A percentile compares a stretch with the other conserved stretches of the same genome.
phyloP scores from a whole-genome alignment of 306 rosid species.

The Vachellia collinsii region DNA sequence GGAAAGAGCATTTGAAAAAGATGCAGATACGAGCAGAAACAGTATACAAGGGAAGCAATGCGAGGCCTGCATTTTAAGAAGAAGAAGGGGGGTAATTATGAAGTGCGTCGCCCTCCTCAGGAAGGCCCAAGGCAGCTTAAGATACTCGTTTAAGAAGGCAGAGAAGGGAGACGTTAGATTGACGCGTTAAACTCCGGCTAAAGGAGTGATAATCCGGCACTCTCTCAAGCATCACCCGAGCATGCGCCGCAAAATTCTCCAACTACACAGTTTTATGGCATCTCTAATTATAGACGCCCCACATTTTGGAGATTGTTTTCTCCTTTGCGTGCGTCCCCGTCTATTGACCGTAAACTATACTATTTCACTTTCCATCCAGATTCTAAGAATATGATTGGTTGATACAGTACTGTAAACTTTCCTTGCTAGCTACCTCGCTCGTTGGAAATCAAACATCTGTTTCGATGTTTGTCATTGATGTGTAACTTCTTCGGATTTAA shows the following conservation, averaged over 20 bases:
- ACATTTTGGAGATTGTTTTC: not conserved
- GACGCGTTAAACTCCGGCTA: slow-evolving; percentile 39
- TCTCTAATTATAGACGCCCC: slow-evolving; percentile 34
- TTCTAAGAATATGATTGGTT: not conserved
- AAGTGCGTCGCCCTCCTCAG: slow-evolving; percentile 22
- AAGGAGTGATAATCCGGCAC: slow-evolving; percentile 38
- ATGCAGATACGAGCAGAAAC: slow-evolving; percentile 26
- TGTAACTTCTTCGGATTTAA: not conserved
- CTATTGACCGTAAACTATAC: not conserved
- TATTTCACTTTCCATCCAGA: not conserved
- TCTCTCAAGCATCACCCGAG: slow-evolving; percentile 31
- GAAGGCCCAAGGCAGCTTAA: slow-evolving; percentile 40
- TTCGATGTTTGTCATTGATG: not conserved
- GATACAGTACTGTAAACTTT: not conserved
- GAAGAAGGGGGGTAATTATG: no score
- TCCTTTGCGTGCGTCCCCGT: not conserved
- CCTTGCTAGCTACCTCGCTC: not conserved
- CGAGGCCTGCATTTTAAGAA: slow-evolving; percentile 39
- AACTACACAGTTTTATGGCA: not conserved
- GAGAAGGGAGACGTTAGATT: not conserved
- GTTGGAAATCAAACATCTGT: not conserved
- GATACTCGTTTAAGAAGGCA: not conserved
- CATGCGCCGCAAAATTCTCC: slow-evolving; percentile 31
- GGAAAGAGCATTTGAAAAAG: slow-evolving; percentile 49
- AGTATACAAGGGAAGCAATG: slow-evolving; percentile 36